These are phyloP conservation scores for Cyclanthera cordifolia DNA, from an alignment of 306 rosid genomes.

Conservation along the genomic window DNA sequence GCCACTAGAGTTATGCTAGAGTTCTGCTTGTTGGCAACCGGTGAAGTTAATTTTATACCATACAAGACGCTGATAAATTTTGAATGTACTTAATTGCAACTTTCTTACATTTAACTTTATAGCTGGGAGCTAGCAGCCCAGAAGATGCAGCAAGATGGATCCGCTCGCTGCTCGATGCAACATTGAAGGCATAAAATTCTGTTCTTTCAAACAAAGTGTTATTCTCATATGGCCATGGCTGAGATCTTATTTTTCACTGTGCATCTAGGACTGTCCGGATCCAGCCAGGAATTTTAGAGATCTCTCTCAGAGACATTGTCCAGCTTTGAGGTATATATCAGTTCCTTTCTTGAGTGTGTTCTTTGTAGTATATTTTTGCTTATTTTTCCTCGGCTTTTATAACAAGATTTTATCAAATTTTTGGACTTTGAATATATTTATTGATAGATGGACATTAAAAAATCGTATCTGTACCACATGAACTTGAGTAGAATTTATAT, in stretches of 20 bases:
- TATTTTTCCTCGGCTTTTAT: not conserved
- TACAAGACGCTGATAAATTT: constrained; percentile 1
- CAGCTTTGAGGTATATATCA: constrained; percentile 39
- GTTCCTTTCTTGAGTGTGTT: not conserved
- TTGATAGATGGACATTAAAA: not conserved
- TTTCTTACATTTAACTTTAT: constrained; percentile 16
- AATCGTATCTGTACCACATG: not conserved
- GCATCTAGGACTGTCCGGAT: constrained; percentile 43
- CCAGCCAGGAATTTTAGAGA: constrained; percentile 31
- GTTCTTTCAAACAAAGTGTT: constrained; percentile 16
- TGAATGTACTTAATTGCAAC: constrained; percentile 13
- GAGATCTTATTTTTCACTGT: constrained; percentile 17
- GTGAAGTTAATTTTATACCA: constrained; percentile 25
- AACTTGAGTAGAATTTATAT: not conserved
- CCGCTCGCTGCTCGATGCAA: constrained; percentile 54
- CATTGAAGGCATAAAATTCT: constrained; percentile 45
- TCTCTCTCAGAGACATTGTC: constrained; percentile 26
- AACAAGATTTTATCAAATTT: not conserved
- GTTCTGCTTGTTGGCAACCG: constrained; percentile 37
- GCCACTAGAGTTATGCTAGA: too few species aligned
- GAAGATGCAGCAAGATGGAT: constrained; percentile 94
- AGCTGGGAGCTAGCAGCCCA: constrained; percentile 83
- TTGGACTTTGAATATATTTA: not conserved
- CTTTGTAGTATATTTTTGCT: not conserved
- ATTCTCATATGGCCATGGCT: constrained; percentile 10